Evolutionary conservation across 768 basidiomycete genomes (phyloP).

Genomic region (Agaricus subrufescens): DNA sequence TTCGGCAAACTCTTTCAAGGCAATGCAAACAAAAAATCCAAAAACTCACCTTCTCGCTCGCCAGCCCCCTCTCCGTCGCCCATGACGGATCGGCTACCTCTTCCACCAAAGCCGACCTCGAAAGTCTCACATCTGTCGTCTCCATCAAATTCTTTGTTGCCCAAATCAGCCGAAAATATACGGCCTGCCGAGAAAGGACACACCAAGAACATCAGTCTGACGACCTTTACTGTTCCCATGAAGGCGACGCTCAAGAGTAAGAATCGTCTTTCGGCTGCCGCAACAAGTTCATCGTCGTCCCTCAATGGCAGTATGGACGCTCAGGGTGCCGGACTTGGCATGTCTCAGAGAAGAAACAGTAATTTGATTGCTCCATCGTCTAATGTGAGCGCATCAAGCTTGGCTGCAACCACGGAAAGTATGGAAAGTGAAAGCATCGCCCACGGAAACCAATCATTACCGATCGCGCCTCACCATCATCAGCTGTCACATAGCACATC

Average conservation of each 20-base stretch:
- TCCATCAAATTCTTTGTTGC: slow-evolving; percentile 10
- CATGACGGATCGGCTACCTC: background rate
- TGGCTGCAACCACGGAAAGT: slow-evolving; percentile 3
- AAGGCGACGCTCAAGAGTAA: slow-evolving; percentile 23
- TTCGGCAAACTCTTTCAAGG: slow-evolving; percentile 71
- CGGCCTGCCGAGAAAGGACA: slow-evolving; percentile 17
- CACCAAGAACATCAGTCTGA: slow-evolving; percentile 21
- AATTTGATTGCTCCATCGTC: background rate
- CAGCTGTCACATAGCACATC: background rate
- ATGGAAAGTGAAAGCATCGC: background rate
- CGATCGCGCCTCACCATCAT: background rate
- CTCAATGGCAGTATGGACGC: background rate
- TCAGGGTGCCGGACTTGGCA: background rate
- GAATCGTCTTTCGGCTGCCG: slow-evolving; percentile 19
- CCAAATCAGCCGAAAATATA: slow-evolving; percentile 4
- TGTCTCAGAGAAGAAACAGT: background rate
- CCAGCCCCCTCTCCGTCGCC: slow-evolving; percentile 5
- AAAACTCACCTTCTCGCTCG: slow-evolving; percentile 11
- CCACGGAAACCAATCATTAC: background rate
- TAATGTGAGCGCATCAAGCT: slow-evolving; percentile 7
- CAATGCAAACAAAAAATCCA: slow-evolving; percentile 4
- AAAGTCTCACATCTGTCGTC: slow-evolving; percentile 9
- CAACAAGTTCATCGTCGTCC: slow-evolving; percentile 9
- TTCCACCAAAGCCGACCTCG: background rate
- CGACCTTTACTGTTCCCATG: slow-evolving; percentile 20